Evolutionary conservation across 116 monocot species (phyloP).

Genomic region (Thalassia testudinum): DNA sequence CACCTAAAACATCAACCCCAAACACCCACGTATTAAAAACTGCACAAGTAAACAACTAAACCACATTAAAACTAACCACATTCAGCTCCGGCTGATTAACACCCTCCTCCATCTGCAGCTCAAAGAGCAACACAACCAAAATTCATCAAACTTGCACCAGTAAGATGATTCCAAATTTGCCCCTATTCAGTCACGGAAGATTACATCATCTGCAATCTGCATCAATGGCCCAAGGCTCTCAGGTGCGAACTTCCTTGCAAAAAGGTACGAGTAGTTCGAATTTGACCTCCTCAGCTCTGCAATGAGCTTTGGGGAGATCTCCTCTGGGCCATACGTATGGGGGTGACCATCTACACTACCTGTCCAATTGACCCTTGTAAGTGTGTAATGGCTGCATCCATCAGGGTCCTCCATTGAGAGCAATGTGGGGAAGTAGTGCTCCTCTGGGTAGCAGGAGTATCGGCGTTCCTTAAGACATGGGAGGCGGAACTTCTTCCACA

Average conservation of each 20-base stretch:
- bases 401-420: conserved; percentile 59
- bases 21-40: no score
- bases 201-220: conserved; percentile 36
- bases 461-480: conserved; percentile 39
- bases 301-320: conserved; percentile 41
- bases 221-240: conserved; percentile 53
- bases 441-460: conserved; percentile 89
- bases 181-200: conserved; percentile 34
- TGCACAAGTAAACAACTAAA: no score
- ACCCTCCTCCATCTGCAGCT: no score
- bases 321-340: conserved; percentile 32
- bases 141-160: no score
- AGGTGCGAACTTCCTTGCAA: conserved; percentile 80
- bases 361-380: conserved; percentile 92
- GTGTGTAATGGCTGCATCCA: conserved; percentile 46
- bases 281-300: conserved; percentile 41
- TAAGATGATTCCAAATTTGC: no score
- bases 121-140: no score
- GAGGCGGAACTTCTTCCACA: conserved; percentile 79
- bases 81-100: no score
- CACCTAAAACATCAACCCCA: no score
- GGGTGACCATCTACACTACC: conserved; percentile 65
- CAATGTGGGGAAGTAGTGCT: conserved; percentile 93
- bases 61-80: no score
- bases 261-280: conserved; percentile 41